phyloP scores from a whole-genome alignment of 495 filamentous ascomycete genomes.

The Penicillium egyptiacum region DNA sequence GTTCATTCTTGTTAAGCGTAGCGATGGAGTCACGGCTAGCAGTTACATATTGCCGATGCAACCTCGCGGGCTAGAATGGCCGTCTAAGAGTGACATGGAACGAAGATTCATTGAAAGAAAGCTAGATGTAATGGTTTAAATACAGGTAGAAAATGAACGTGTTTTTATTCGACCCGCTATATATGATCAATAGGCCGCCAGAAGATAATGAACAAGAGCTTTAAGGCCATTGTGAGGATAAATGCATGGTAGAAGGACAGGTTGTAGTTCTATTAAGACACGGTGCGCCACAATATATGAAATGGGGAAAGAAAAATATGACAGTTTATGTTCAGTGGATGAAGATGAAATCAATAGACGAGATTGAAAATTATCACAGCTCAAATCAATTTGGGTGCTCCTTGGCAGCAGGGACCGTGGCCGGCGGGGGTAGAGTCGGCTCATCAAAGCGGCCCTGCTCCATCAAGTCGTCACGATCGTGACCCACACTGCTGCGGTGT shows the following conservation, averaged over 20 bases:
- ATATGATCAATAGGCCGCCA: slow-evolving; percentile 5
- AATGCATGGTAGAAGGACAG: slow-evolving; percentile 11
- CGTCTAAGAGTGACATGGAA: too few relatives aligned
- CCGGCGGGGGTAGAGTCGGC: slow-evolving; percentile 7
- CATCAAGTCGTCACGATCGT: slow-evolving; percentile 32
- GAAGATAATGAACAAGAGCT: background rate
- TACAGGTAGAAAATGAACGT: background rate
- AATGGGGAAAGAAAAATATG: background rate
- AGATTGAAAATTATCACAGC: background rate
- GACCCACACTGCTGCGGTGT: slow-evolving; percentile 30
- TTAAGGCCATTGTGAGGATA: slow-evolving; percentile 5
- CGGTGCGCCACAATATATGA: background rate
- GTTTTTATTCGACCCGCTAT: background rate
- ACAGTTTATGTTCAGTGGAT: background rate
- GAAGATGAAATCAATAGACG: background rate
- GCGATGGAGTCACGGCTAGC: too few relatives aligned
- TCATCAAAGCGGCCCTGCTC: slow-evolving; percentile 34
- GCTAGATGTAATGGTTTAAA: too few relatives aligned
- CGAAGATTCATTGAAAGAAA: too few relatives aligned
- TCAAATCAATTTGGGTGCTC: slow-evolving; percentile 14
- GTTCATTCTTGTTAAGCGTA: too few relatives aligned
- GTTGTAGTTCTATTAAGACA: background rate
- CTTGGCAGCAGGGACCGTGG: background rate
- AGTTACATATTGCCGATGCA: too few relatives aligned
- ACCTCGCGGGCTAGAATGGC: too few relatives aligned